Evolutionary conservation across 192 early-diverging fungal genomes (phyloP).

Genomic region (Endogone sp.): DNA sequence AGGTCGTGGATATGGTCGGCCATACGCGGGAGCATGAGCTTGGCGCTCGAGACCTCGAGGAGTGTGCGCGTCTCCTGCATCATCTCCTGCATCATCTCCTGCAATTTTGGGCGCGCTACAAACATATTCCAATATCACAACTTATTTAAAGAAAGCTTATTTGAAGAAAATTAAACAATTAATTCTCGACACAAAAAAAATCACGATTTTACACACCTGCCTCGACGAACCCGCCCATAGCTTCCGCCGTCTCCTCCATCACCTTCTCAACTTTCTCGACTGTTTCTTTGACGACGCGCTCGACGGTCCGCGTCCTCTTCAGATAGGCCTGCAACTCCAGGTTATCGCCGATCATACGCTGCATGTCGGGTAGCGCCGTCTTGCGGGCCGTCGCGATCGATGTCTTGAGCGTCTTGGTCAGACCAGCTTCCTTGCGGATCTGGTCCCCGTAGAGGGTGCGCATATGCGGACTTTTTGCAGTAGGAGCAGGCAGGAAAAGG

Average conservation of each 20-base stretch:
- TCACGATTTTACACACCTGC: no score
- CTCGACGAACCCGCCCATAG: conserved; percentile 47
- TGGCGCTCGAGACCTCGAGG: conserved; percentile 28
- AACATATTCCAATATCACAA: neutral
- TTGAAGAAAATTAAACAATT: no score
- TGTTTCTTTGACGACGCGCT: conserved; percentile 48
- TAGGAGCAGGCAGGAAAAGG: neutral
- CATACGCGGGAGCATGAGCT: conserved; percentile 22
- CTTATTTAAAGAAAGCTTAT: conserved; percentile 3
- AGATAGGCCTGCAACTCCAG: conserved; percentile 44
- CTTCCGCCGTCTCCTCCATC: conserved; percentile 52
- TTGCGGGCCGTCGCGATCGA: conserved; percentile 54
- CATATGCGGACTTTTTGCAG: conserved; percentile 75
- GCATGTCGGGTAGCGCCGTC: conserved; percentile 49
- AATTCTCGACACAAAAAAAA: no score
- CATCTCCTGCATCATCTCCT: no score
- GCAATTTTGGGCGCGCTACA: conserved; percentile 40
- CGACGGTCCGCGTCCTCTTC: conserved; percentile 26
- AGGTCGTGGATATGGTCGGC: conserved; percentile 37
- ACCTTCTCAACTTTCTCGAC: conserved; percentile 58
- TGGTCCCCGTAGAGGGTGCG: conserved; percentile 79
- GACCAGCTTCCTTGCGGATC: conserved; percentile 79
- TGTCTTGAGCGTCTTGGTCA: conserved; percentile 60
- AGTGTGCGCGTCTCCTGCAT: conserved; percentile 39
- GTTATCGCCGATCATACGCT: conserved; percentile 47